Conservation (phyloP, 2,329 filamentous ascomycete genomes). For the Colletotrichum sp. region DNA sequence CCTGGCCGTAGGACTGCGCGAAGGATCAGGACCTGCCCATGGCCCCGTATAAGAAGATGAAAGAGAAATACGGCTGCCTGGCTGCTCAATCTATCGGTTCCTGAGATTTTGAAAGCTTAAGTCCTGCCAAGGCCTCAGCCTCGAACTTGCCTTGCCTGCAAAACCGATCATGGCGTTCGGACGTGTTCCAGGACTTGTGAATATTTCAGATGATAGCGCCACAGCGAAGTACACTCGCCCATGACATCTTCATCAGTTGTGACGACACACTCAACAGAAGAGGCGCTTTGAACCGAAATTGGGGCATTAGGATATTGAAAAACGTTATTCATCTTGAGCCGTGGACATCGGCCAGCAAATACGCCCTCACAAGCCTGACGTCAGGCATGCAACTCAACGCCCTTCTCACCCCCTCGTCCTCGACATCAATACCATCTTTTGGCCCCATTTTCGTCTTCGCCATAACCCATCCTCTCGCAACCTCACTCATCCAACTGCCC, state of each 20-base stretch:
- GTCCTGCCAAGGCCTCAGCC: not conserved
- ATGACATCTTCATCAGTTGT: too few species aligned
- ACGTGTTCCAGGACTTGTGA: accelerated
- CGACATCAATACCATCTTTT: not conserved
- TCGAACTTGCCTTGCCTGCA: not conserved
- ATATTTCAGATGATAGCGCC: not conserved
- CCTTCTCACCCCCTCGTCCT: not conserved
- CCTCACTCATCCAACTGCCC: constrained; percentile 7
- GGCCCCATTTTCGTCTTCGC: not conserved
- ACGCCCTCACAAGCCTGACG: constrained; percentile 9
- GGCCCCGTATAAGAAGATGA: not conserved
- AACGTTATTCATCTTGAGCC: not conserved
- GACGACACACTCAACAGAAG: not conserved
- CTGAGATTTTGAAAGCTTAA: not conserved
- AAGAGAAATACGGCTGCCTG: not conserved
- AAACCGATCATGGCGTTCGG: not conserved
- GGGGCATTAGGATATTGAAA: not conserved
- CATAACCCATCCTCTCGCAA: constrained; percentile 6
- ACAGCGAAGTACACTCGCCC: too few species aligned
- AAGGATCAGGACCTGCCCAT: not conserved
- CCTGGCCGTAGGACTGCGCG: not conserved
- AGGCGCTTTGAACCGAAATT: too few species aligned
- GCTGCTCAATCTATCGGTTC: not conserved
- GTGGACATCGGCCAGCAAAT: not conserved
- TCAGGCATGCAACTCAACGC: not conserved